phyloP scores from a whole-genome alignment of 768 basidiomycete species.

The Tricholoma furcatifolium region DNA sequence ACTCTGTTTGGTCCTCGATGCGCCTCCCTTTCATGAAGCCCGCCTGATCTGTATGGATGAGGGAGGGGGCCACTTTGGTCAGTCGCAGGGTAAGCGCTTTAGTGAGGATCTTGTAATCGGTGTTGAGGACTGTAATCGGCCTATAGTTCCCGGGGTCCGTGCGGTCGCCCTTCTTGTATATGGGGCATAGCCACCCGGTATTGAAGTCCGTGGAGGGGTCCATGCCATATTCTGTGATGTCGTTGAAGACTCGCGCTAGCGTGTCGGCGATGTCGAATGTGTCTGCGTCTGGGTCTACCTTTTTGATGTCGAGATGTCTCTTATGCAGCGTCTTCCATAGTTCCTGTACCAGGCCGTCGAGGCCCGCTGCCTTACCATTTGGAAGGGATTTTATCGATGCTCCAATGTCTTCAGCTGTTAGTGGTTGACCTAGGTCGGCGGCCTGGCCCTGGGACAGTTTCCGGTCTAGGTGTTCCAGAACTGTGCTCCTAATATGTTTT shows the following conservation, averaged over 20 bases:
- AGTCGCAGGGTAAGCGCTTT: neutral
- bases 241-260: neutral
- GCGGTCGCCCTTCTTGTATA: too few relatives aligned
- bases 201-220: neutral
- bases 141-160: too few relatives aligned
- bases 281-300: neutral
- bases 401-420: neutral
- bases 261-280: neutral
- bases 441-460: neutral
- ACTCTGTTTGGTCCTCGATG: neutral
- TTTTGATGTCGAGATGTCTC: neutral
- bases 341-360: too few relatives aligned
- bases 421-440: neutral
- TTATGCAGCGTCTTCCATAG: neutral
- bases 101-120: constrained; percentile 9
- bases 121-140: too few relatives aligned
- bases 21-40: constrained; percentile 4
- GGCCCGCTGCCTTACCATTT: too few relatives aligned
- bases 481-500: neutral
- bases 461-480: neutral
- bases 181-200: neutral
- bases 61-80: neutral
- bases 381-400: neutral
- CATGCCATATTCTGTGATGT: neutral
- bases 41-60: constrained; percentile 1